Conservation (phyloP, 352 stramenopile species). For the Blastocystis hominis region DNA sequence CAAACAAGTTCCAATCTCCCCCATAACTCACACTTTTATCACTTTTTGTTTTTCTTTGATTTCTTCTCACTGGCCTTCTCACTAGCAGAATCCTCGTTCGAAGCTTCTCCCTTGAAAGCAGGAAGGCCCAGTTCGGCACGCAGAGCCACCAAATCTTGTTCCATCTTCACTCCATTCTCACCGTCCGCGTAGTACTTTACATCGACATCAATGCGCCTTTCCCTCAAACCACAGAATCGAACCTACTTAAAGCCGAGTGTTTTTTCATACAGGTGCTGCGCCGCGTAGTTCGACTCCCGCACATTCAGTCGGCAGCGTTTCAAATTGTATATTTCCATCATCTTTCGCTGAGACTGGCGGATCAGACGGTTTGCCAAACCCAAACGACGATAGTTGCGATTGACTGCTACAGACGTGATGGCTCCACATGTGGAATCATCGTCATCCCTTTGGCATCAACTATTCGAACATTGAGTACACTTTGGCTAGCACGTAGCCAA, state of each 20-base stretch:
- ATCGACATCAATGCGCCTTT: slow-evolving; percentile 78
- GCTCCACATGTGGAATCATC: slow-evolving; percentile 69
- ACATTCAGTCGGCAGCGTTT: slow-evolving; percentile 97
- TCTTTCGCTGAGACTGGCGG: slow-evolving; percentile 71
- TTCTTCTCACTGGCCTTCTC: background rate
- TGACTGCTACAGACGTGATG: slow-evolving; percentile 94
- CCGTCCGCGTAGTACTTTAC: slow-evolving; percentile 98
- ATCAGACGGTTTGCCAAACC: slow-evolving; percentile 96
- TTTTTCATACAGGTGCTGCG: slow-evolving; percentile 92
- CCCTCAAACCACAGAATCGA: background rate
- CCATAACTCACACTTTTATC: too few species aligned
- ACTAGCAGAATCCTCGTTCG: background rate
- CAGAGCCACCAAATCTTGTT: slow-evolving; percentile 69
- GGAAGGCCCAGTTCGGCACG: background rate
- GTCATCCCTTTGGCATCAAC: slow-evolving; percentile 59
- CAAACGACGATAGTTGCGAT: slow-evolving; percentile 88
- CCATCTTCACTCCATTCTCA: slow-evolving; percentile 98
- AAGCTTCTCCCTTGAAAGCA: background rate
- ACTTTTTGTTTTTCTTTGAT: background rate
- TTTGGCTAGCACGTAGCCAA: slow-evolving; percentile 98
- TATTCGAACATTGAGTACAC: slow-evolving; percentile 71
- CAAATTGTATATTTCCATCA: slow-evolving; percentile 89
- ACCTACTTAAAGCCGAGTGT: slow-evolving; percentile 89
- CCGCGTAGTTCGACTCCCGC: slow-evolving; percentile 87
- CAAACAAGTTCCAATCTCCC: too few species aligned